Evolutionary conservation across 1,139 yeast species (phyloP).

Genomic region (Kodamaea sp.): DNA sequence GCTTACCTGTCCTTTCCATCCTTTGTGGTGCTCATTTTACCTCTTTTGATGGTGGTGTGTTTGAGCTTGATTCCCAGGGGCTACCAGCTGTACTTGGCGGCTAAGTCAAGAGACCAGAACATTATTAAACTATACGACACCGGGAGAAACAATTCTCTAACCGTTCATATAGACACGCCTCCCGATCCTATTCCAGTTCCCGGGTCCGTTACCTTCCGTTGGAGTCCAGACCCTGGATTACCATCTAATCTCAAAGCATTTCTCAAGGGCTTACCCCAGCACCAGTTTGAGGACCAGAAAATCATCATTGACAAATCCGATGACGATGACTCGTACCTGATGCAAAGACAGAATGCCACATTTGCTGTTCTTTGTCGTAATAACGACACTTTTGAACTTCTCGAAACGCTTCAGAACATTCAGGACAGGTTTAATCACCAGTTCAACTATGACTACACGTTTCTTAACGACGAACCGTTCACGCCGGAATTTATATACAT

Average conservation of each 20-base stretch:
- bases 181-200: no score
- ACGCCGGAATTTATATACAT: constrained; percentile 24
- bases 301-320: constrained; percentile 8
- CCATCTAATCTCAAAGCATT: constrained; percentile 3
- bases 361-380: constrained; percentile 16
- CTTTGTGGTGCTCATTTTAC: no score
- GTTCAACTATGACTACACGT: constrained; percentile 35
- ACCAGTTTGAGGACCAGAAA: constrained; percentile 1
- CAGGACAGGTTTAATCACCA: constrained; percentile 21
- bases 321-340: constrained; percentile 3
- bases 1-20: no score
- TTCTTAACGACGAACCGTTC: constrained; percentile 37
- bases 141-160: no score
- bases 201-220: constrained; percentile 2
- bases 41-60: no score
- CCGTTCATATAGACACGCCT: no score
- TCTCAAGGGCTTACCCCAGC: neutral
- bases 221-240: no score
- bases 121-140: no score
- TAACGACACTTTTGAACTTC: constrained; percentile 14
- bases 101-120: no score
- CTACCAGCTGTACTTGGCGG: no score
- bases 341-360: constrained; percentile 13
- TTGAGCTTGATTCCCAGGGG: no score
- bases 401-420: constrained; percentile 20